Percentiles rank a stretch among this genome's conserved stretches.
phyloP scores from a whole-genome alignment of 108 stramenopile species.

The Nannochloropsis oceanica region DNA sequence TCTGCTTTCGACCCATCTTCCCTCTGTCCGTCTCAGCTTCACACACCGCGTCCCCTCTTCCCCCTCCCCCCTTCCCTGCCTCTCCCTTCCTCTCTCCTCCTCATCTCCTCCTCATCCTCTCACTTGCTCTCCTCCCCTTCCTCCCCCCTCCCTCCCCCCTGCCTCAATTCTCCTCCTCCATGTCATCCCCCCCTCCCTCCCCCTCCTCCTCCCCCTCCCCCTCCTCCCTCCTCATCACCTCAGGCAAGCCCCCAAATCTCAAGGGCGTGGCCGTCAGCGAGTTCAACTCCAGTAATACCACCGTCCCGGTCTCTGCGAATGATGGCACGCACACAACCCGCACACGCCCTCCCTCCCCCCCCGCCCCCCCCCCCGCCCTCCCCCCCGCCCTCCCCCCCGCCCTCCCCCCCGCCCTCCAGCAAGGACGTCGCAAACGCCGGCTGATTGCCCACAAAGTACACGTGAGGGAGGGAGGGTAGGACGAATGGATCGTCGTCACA shows the following conservation, averaged over 20 bases:
- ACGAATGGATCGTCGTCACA: conserved; percentile 37
- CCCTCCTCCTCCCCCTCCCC: neutral
- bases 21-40: no score
- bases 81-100: no score
- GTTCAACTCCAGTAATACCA: conserved; percentile 32
- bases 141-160: neutral
- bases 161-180: neutral
- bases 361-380: neutral
- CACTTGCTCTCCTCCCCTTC: no score
- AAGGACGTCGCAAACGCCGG: conserved; percentile 21
- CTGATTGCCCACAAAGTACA: conserved; percentile 42
- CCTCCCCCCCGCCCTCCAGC: neutral
- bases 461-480: conserved; percentile 21
- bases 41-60: no score
- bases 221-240: neutral
- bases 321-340: conserved; percentile 33
- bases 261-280: conserved; percentile 34
- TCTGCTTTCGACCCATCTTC: no score
- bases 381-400: no score
- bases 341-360: neutral
- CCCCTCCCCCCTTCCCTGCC: no score
- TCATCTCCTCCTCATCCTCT: no score
- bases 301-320: conserved; percentile 34
- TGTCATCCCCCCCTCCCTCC: no score
- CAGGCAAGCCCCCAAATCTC: conserved; percentile 4